Evolutionary conservation across 2,329 filamentous ascomycete genomes (phyloP).

Genomic region (Phaeophleospora eucalypticola): DNA sequence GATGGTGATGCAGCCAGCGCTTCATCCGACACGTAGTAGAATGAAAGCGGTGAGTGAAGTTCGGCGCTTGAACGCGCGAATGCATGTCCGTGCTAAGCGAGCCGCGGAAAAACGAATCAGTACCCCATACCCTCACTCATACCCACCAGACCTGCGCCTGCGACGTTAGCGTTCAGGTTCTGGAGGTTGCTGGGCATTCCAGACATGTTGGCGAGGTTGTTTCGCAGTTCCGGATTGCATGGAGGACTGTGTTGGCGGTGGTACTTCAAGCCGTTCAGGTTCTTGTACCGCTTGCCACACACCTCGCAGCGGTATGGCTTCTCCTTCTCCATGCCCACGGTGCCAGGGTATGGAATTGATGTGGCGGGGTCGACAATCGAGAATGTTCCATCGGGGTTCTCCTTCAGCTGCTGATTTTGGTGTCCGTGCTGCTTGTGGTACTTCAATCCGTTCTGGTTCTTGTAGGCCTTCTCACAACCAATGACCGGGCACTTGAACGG

Average conservation of each 20-base stretch:
- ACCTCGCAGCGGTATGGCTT: conserved; percentile 97
- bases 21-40: conserved; percentile 5
- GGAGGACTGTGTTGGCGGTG: conserved; percentile 69
- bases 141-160: conserved; percentile 52
- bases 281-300: conserved; percentile 98
- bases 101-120: conserved; percentile 18
- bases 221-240: conserved; percentile 77
- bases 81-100: conserved; percentile 12
- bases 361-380: conserved; percentile 98
- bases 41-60: conserved; percentile 19
- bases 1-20: background rate
- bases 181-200: conserved; percentile 38
- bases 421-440: conserved; percentile 86
- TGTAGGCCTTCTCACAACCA: conserved; percentile 98
- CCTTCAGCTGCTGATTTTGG: conserved; percentile 91
- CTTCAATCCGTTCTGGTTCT: conserved; percentile 98
- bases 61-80: conserved; percentile 11
- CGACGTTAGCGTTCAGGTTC: conserved; percentile 47
- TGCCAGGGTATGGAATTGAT: conserved; percentile 88
- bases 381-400: conserved; percentile 95
- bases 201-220: conserved; percentile 34
- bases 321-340: conserved; percentile 99
- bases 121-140: conserved; percentile 36
- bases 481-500: conserved; percentile 97
- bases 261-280: conserved; percentile 96